A percentile compares a stretch with the other conserved stretches of the same genome.
These are phyloP conservation scores for Trichoderma asperellum DNA, from an alignment of 2,329 filamentous ascomycete species.

Conservation along the genomic window DNA sequence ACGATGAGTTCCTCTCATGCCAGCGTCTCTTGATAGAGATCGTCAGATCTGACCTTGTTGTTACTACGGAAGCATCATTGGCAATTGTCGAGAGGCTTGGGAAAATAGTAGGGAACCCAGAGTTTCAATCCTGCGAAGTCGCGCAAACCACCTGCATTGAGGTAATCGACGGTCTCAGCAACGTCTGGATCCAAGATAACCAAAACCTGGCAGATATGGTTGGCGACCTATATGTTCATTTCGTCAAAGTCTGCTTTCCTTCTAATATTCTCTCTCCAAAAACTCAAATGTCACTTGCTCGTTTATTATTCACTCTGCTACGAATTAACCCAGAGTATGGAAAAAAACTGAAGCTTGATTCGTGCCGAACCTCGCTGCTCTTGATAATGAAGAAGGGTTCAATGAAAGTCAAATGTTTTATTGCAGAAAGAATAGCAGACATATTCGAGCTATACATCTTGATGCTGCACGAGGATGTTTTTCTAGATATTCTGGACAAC, in stretches of 20 bases:
- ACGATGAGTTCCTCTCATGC: constrained; percentile 59
- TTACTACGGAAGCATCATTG: constrained; percentile 51
- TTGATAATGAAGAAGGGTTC: constrained; percentile 68
- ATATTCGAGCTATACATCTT: constrained; percentile 85
- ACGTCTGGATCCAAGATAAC: constrained; percentile 64
- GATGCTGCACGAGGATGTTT: constrained; percentile 79
- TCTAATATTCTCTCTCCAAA: constrained; percentile 71
- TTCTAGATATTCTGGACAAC: constrained; percentile 78
- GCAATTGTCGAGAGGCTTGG: constrained; percentile 57
- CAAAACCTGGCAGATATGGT: constrained; percentile 67
- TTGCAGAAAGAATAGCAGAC: constrained; percentile 69
- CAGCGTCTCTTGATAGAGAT: constrained; percentile 56
- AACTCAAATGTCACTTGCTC: constrained; percentile 68
- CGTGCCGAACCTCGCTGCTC: constrained; percentile 72
- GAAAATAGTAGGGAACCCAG: constrained; percentile 56
- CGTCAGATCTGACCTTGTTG: constrained; percentile 57
- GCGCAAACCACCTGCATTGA: constrained; percentile 70
- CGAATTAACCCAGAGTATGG: constrained; percentile 70
- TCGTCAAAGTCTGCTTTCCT: constrained; percentile 68
- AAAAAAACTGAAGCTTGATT: constrained; percentile 59
- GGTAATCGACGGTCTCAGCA: constrained; percentile 65
- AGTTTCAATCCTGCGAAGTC: constrained; percentile 74
- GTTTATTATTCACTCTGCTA: constrained; percentile 72
- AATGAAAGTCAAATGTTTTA: constrained; percentile 74
- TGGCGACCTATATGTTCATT: constrained; percentile 78